Evolutionary conservation across 495 filamentous ascomycete genomes (phyloP).

Genomic region (Penicillium cinerascens): DNA sequence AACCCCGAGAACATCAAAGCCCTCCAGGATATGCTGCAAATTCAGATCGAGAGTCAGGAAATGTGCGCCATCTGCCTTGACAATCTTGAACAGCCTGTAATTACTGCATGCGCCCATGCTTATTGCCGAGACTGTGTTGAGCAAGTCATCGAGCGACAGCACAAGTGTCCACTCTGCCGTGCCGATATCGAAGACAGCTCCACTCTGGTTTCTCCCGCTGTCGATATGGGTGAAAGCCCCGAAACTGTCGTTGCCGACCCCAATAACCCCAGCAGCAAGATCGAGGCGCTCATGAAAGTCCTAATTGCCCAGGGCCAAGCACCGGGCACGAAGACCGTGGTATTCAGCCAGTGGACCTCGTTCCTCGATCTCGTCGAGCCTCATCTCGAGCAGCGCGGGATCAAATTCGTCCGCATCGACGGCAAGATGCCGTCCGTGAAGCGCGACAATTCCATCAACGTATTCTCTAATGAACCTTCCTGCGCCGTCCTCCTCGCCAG

Average conservation of each 20-base stretch:
- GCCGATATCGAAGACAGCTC: constrained; percentile 58
- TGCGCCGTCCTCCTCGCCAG: constrained; percentile 80
- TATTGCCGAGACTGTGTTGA: constrained; percentile 76
- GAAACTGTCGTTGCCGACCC: constrained; percentile 51
- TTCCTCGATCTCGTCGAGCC: constrained; percentile 78
- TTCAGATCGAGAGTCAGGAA: constrained; percentile 78
- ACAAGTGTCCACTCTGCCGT: constrained; percentile 88
- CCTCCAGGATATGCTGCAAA: constrained; percentile 72
- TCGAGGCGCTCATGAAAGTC: constrained; percentile 76
- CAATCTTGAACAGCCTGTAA: constrained; percentile 66
- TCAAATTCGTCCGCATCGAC: constrained; percentile 74
- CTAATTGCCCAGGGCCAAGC: constrained; percentile 67
- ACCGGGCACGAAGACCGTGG: constrained; percentile 71
- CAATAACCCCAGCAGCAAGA: constrained; percentile 73
- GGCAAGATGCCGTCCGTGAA: constrained; percentile 67
- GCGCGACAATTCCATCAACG: constrained; percentile 67
- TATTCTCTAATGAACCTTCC: constrained; percentile 62
- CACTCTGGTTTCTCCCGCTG: constrained; percentile 63
- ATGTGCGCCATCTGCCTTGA: constrained; percentile 85
- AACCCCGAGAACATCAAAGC: constrained; percentile 70
- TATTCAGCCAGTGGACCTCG: constrained; percentile 93
- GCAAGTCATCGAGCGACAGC: constrained; percentile 72
- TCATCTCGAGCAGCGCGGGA: constrained; percentile 58
- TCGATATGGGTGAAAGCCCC: constrained; percentile 48
- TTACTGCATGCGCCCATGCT: constrained; percentile 84